Evolutionary conservation across 2,329 filamentous ascomycete species (phyloP).

Genomic region (Colletotrichum lentis): DNA sequence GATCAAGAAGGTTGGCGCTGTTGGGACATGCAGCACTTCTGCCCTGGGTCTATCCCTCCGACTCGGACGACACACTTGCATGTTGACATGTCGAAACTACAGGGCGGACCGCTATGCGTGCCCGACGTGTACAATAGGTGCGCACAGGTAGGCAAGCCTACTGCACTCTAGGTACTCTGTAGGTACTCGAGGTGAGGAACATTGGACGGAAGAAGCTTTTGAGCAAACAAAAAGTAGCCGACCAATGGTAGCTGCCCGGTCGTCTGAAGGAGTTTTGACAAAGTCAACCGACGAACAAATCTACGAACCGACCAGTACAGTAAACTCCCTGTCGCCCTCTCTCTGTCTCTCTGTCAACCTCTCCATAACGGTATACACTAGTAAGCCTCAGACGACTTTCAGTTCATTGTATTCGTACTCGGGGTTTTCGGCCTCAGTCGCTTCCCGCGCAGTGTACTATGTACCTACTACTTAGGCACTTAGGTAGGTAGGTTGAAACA

Average conservation of each 20-base stretch:
- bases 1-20: neutral
- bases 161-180: too few species aligned
- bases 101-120: neutral
- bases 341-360: neutral
- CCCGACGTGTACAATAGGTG: neutral
- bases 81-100: neutral
- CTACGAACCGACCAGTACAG: neutral
- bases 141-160: too few species aligned
- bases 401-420: too few species aligned
- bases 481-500: slow-evolving; percentile 39
- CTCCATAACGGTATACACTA: too few species aligned
- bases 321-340: neutral
- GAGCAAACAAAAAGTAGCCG: neutral
- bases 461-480: too few species aligned
- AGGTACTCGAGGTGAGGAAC: slow-evolving; percentile 4
- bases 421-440: neutral
- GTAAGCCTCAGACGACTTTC: neutral
- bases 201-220: slow-evolving; percentile 21
- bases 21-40: neutral
- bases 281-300: slow-evolving; percentile 17
- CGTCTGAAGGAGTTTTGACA: slow-evolving; percentile 6
- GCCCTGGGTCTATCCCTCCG: neutral
- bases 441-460: slow-evolving; percentile 13
- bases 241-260: slow-evolving; percentile 20
- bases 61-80: neutral